Evolutionary conservation across 805 yeast species (phyloP).

Genomic region (Sugiyamaella smithiae): DNA sequence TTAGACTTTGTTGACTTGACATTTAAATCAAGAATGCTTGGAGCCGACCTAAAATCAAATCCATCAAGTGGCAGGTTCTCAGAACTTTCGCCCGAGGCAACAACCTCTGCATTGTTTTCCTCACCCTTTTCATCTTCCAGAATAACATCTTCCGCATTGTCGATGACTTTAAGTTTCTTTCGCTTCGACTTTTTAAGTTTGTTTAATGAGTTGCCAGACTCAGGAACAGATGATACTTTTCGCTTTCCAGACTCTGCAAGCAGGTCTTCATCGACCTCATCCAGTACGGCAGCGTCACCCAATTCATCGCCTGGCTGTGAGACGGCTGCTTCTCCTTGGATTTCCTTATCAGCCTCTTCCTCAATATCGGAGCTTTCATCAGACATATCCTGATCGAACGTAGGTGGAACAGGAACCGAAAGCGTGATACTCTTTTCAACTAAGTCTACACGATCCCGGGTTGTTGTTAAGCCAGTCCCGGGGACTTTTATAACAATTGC

Average conservation of each 20-base stretch:
- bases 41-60: slow-evolving; percentile 30
- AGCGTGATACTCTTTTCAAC: not conserved
- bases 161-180: slow-evolving; percentile 18
- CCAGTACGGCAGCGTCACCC: not conserved
- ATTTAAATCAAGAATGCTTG: slow-evolving; percentile 23
- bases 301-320: too few relatives aligned
- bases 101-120: not conserved
- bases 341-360: too few relatives aligned
- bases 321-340: too few relatives aligned
- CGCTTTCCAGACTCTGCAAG: slow-evolving; percentile 5
- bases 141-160: slow-evolving; percentile 5
- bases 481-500: not conserved
- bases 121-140: slow-evolving; percentile 7
- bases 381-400: not conserved
- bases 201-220: slow-evolving; percentile 11
- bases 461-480: not conserved
- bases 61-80: slow-evolving; percentile 17
- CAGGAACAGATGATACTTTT: not conserved
- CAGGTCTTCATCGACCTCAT: slow-evolving; percentile 2
- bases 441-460: not conserved
- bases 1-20: slow-evolving; percentile 4
- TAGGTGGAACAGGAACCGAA: not conserved
- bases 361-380: not conserved
- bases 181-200: slow-evolving; percentile 16
- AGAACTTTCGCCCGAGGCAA: not conserved